A percentile compares a stretch with the other conserved stretches of the same genome.
Conservation (phyloP, 441 rosid genomes). For the Aquilaria agallochum region DNA sequence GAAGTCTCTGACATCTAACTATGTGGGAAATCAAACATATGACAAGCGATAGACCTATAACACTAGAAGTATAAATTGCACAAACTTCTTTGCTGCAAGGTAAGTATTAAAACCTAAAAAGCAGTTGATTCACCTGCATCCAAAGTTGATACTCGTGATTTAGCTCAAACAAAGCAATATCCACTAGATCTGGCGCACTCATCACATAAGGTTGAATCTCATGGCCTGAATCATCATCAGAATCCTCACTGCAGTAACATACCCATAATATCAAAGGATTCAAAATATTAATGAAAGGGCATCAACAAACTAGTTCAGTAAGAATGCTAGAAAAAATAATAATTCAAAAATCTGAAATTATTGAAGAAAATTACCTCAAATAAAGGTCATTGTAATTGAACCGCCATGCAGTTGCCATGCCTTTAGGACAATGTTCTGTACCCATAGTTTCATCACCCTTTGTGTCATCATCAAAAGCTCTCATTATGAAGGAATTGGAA, state of each 20-base stretch:
- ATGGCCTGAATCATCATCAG: conserved; percentile 41
- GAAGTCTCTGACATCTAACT: too few relatives aligned
- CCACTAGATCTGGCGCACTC: conserved; percentile 49
- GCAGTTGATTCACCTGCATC: conserved; percentile 42
- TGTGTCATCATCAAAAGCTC: conserved; percentile 57
- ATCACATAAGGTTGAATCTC: conserved; percentile 39
- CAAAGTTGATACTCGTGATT: conserved; percentile 48
- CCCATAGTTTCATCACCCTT: conserved; percentile 35
- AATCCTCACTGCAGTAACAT: conserved; percentile 47
- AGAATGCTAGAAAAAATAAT: neutral
- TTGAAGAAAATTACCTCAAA: conserved; percentile 37
- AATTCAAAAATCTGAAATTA: neutral
- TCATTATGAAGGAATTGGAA: conserved; percentile 56
- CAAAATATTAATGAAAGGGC: too few relatives aligned
- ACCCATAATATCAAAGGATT: too few relatives aligned
- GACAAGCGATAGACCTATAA: too few relatives aligned
- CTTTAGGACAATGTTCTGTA: conserved; percentile 21
- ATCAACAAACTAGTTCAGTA: too few relatives aligned
- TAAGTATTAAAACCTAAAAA: neutral
- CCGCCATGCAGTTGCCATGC: conserved; percentile 29
- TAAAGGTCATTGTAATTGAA: conserved; percentile 48
- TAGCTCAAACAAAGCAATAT: conserved; percentile 53
- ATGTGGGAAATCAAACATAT: too few relatives aligned
- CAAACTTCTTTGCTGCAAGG: too few relatives aligned
- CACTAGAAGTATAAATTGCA: too few relatives aligned